These are phyloP conservation scores for Monosporozyma servazzii DNA, from an alignment of 805 yeast genomes.

Conservation along the genomic window DNA sequence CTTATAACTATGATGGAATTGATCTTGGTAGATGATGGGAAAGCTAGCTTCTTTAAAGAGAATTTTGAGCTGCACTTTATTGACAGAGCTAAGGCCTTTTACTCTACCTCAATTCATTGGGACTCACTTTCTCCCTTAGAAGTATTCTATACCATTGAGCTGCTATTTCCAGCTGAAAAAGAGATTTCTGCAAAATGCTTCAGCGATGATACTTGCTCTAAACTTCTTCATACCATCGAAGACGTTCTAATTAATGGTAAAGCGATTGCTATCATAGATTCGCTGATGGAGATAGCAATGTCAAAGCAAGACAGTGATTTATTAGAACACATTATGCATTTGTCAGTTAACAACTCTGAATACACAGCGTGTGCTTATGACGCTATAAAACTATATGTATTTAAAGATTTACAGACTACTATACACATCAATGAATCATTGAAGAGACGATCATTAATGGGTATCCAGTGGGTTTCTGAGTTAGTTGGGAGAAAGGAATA, in stretches of 20 bases:
- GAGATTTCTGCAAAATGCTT: conserved; percentile 20
- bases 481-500: conserved; percentile 44
- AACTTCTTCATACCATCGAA: conserved; percentile 15
- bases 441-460: conserved; percentile 37
- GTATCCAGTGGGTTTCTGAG: conserved; percentile 59
- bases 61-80: conserved; percentile 61
- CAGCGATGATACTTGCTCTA: conserved; percentile 17
- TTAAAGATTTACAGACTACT: conserved; percentile 8
- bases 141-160: conserved; percentile 43
- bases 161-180: conserved; percentile 55
- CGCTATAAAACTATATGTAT: conserved; percentile 12
- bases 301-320: conserved; percentile 6
- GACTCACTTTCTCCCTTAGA: conserved; percentile 40
- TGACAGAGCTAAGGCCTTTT: conserved; percentile 46
- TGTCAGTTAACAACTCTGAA: not conserved
- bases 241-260: conserved; percentile 18
- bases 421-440: conserved; percentile 8
- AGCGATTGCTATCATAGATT: conserved; percentile 6
- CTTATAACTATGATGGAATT: conserved; percentile 61
- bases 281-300: conserved; percentile 9
- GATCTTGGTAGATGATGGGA: conserved; percentile 41
- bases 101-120: conserved; percentile 38
- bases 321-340: conserved; percentile 5
- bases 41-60: conserved; percentile 52
- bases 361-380: conserved; percentile 1